Evolutionary conservation across 345 rosid species (phyloP).

Genomic region (Erucastrum elatum): DNA sequence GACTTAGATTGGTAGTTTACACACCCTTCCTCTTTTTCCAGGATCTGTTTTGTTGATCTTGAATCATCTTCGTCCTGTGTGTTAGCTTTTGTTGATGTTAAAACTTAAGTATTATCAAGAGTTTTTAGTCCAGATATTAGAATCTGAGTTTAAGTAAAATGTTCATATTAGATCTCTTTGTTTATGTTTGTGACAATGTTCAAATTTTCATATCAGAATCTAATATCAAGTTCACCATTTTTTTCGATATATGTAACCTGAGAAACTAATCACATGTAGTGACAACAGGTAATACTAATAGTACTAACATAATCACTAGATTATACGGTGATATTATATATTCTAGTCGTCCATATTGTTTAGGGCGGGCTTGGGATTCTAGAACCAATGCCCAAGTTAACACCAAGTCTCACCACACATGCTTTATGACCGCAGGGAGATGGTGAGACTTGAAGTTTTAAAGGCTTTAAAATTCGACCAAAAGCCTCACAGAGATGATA

Average conservation of each 20-base stretch:
- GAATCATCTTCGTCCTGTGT: background rate
- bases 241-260: background rate
- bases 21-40: background rate
- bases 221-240: background rate
- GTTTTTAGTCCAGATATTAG: background rate
- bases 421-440: background rate
- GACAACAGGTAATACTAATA: background rate
- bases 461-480: background rate
- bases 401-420: background rate
- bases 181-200: background rate
- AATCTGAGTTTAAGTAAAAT: background rate
- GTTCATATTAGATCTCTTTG: background rate
- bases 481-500: slow-evolving; percentile 6
- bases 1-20: background rate
- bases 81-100: background rate
- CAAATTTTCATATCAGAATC: background rate
- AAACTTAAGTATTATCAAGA: background rate
- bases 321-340: no score
- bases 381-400: background rate
- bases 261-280: background rate
- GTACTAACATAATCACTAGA: background rate
- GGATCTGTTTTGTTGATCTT: slow-evolving; percentile 5
- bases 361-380: background rate
- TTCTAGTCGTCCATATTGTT: background rate
- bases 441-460: no score